A percentile compares a stretch with the other conserved stretches of the same genome.
phyloP scores from a whole-genome alignment of 2,329 filamentous ascomycete genomes.

The Aspergillus quadricinctus region DNA sequence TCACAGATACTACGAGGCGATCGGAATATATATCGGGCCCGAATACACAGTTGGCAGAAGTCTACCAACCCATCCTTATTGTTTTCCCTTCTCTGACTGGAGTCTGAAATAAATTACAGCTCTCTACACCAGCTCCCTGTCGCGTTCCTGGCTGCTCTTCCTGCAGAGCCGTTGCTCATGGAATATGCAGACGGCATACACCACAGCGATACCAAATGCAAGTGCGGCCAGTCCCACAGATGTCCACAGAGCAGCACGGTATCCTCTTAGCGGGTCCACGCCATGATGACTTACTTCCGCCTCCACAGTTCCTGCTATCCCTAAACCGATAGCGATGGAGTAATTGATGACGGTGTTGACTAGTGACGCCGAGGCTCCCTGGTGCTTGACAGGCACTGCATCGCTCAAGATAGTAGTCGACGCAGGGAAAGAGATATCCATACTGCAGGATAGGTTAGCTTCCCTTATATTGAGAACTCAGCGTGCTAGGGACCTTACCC shows the following conservation, averaged over 20 bases:
- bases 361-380: constrained; percentile 53
- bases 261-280: constrained; percentile 33
- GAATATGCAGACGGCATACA: background rate
- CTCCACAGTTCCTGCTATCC: constrained; percentile 64
- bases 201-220: background rate
- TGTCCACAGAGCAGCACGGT: constrained; percentile 39
- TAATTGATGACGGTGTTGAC: constrained; percentile 67
- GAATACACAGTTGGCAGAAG: no score
- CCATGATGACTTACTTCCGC: constrained; percentile 40
- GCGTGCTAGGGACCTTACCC: constrained; percentile 14
- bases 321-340: constrained; percentile 62
- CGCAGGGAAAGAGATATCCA: constrained; percentile 65
- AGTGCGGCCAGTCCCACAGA: constrained; percentile 30
- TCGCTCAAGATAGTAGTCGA: constrained; percentile 60
- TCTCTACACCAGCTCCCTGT: background rate
- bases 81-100: background rate
- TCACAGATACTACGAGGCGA: no score
- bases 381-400: constrained; percentile 43
- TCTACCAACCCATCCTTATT: no score
- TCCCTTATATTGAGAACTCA: background rate
- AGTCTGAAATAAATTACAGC: background rate
- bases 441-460: constrained; percentile 26
- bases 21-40: no score
- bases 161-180: background rate
- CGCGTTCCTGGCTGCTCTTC: background rate